These are phyloP conservation scores for Ceratobasidium sp. DNA, from an alignment of 1,284 basidiomycete genomes.

Conservation along the genomic window DNA sequence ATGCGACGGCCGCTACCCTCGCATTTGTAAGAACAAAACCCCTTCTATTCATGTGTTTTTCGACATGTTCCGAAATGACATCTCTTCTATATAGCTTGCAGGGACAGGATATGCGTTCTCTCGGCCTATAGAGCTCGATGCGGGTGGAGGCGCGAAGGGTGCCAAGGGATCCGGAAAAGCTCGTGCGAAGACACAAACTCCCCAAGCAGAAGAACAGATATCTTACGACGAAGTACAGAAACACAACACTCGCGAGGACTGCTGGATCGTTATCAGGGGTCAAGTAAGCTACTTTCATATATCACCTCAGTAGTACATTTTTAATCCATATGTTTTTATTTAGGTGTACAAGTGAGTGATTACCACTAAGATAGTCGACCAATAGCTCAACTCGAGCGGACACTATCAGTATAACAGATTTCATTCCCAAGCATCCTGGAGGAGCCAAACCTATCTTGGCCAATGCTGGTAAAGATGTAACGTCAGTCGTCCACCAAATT, in stretches of 20 bases:
- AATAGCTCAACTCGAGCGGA: not conserved
- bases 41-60: no score
- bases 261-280: constrained; percentile 46
- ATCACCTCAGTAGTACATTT: not conserved
- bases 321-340: not conserved
- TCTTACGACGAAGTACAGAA: constrained; percentile 45
- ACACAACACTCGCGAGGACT: constrained; percentile 44
- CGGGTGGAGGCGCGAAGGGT: not conserved
- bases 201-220: constrained; percentile 37
- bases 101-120: constrained; percentile 15
- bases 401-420: constrained; percentile 60
- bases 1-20: constrained; percentile 22
- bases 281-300: constrained; percentile 32
- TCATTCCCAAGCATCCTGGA: constrained; percentile 74
- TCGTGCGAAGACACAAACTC: constrained; percentile 21
- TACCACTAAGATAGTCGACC: no score
- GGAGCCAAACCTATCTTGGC: constrained; percentile 80
- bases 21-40: constrained; percentile 13
- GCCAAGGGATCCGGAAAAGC: constrained; percentile 16
- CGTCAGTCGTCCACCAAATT: constrained; percentile 51
- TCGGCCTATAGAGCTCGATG: constrained; percentile 26
- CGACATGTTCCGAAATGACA: not conserved
- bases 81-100: not conserved
- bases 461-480: constrained; percentile 83
- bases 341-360: constrained; percentile 45